These are phyloP conservation scores for Cardamine occulta DNA, from an alignment of 345 rosid species.

Conservation along the genomic window DNA sequence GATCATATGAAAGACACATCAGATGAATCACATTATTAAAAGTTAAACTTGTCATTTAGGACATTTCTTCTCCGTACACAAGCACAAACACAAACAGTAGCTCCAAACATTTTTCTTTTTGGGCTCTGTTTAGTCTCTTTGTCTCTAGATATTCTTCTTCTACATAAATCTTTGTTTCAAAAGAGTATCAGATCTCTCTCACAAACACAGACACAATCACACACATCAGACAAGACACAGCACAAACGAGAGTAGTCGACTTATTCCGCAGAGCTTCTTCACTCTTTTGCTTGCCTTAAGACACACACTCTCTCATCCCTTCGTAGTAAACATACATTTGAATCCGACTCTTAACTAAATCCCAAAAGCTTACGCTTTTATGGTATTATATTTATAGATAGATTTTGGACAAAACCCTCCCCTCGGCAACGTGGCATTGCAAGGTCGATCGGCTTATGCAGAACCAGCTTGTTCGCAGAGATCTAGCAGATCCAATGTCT, in stretches of 20 bases:
- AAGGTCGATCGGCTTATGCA: slow-evolving; percentile 46
- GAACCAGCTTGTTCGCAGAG: slow-evolving; percentile 94
- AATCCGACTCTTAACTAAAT: slow-evolving; percentile 36
- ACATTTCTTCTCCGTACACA: slow-evolving; percentile 23
- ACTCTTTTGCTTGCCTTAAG: slow-evolving; percentile 32
- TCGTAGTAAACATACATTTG: slow-evolving; percentile 39
- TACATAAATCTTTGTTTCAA: slow-evolving; percentile 37
- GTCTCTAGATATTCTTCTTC: slow-evolving; percentile 32
- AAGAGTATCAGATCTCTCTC: slow-evolving; percentile 41
- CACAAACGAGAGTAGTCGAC: slow-evolving; percentile 22
- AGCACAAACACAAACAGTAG: slow-evolving; percentile 36
- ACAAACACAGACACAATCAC: slow-evolving; percentile 41
- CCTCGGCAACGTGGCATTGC: slow-evolving; percentile 31
- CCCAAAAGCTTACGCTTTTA: slow-evolving; percentile 48
- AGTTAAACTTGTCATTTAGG: slow-evolving; percentile 17
- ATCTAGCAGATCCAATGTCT: slow-evolving; percentile 88
- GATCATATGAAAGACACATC: neutral
- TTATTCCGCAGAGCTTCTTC: slow-evolving; percentile 42
- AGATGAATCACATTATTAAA: neutral
- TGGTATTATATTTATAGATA: slow-evolving; percentile 35
- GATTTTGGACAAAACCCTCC: slow-evolving; percentile 24
- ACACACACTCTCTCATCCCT: slow-evolving; percentile 25
- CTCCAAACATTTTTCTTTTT: neutral
- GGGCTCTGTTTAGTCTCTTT: slow-evolving; percentile 23
- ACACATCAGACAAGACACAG: slow-evolving; percentile 35